Base-by-base conservation (phyloP, 306 rosid species). In the Castanopsis chinensis region DNA sequence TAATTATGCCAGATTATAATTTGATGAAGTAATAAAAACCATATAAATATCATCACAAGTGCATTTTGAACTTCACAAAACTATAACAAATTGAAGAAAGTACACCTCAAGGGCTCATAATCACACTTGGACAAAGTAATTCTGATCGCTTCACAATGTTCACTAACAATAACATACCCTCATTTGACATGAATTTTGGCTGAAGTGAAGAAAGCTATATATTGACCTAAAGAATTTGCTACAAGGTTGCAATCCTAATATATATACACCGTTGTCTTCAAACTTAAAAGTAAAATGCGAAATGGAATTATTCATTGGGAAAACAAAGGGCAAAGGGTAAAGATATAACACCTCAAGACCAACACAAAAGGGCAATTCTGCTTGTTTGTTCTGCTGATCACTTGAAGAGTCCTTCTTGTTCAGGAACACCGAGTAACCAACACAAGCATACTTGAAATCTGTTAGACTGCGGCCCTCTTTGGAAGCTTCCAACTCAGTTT, bases 401-500 rank as follows among this genome's bases (percentile, higher is more conserved):
- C 82, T 76, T 54, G 91, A 23, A 76, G 97, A 82, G 52, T 82
- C 87, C 74, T 91, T 88, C 68, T 91, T 90, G 86, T 91, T 89
- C 69, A 92, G 63, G 89, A 82, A 90, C 61, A 95, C 92, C 1
- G 99, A 92, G 87, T 95, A 92, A 77, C 99, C 99, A 59, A 90
- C 74, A 55, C 99, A 95, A 28, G 91, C 97, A 79, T 95, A 95
- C 86, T 88, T 91, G 85, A 95, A 92, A 88, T 89, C 90, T 19
- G 85, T 51, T 79, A 89, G 89, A 71, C 81, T 90, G 59, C 92
- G 90, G 75, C 91, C 99, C 53, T 91, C 88, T 88, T 89, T 90
- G 6, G 92, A 84, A 77, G 94, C 94, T 86, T 90, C 91, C 86
- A 87, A 79, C 83, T 95, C 98, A 10, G 92, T 85, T 89, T 89